Evolutionary conservation across 768 basidiomycete genomes (phyloP).

Genomic region (Leccinum ochraceum): DNA sequence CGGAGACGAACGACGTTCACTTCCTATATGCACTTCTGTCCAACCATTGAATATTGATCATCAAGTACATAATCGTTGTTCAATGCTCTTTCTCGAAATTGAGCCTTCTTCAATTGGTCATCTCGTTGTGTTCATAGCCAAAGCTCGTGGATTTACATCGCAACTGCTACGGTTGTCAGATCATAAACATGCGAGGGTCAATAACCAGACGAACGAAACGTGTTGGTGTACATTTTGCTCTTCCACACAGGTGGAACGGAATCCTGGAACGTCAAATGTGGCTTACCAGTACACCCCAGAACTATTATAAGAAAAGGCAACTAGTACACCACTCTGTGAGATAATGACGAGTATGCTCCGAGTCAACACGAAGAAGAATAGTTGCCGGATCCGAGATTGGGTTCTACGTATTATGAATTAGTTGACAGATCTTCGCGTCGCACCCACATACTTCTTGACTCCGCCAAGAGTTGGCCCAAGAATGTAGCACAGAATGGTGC

Average conservation of each 20-base stretch:
- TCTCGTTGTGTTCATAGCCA: too few species aligned
- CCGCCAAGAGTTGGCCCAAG: conserved; percentile 9
- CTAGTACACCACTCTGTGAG: conserved; percentile 3
- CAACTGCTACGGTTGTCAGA: too few species aligned
- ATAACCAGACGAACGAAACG: too few species aligned
- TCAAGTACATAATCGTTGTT: too few species aligned
- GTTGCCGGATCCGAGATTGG: conserved; percentile 4
- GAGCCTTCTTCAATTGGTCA: too few species aligned
- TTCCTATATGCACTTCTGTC: background rate
- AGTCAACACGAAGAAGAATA: conserved; percentile 13
- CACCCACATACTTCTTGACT: conserved; percentile 3
- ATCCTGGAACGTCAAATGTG: too few species aligned
- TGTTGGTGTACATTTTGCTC: background rate
- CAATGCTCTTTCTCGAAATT: too few species aligned
- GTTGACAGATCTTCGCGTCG: background rate
- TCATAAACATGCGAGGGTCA: too few species aligned
- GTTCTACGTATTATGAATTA: background rate
- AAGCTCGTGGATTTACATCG: too few species aligned
- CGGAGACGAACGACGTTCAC: too few species aligned
- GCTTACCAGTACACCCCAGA: conserved; percentile 10
- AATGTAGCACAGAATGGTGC: conserved; percentile 9
- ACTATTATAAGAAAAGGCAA: background rate
- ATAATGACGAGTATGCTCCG: conserved; percentile 17
- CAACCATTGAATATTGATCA: too few species aligned
- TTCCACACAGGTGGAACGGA: too few species aligned